These are phyloP conservation scores for Entelexis paramagnoliae DNA, from an alignment of 1,139 yeast genomes.

Conservation along the genomic window DNA sequence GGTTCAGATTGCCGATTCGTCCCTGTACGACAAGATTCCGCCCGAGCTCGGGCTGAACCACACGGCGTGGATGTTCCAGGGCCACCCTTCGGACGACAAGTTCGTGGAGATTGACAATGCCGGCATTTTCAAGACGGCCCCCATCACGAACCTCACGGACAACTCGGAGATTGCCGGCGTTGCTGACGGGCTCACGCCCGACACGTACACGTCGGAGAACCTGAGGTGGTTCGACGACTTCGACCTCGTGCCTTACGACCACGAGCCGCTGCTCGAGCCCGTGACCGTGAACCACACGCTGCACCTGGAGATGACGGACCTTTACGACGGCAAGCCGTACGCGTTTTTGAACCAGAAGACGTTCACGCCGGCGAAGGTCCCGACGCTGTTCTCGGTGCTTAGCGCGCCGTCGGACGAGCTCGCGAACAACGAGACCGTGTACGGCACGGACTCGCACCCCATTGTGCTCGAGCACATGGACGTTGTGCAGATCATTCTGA, in stretches of 20 bases:
- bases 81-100: conserved; percentile 38
- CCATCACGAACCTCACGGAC: conserved; percentile 16
- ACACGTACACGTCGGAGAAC: conserved; percentile 29
- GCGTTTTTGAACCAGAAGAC: conserved; percentile 82
- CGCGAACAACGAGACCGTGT: conserved; percentile 41
- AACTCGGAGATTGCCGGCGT: conserved; percentile 18
- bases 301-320: conserved; percentile 66
- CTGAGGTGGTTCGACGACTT: conserved; percentile 27
- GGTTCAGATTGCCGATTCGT: conserved; percentile 63
- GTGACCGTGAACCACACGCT: conserved; percentile 58
- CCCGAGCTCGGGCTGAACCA: conserved; percentile 51
- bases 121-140: conserved; percentile 35
- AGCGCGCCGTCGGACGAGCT: conserved; percentile 52
- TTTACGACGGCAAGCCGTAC: conserved; percentile 73
- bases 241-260: conserved; percentile 48
- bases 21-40: conserved; percentile 69
- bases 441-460: conserved; percentile 73
- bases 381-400: conserved; percentile 65
- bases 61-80: conserved; percentile 61
- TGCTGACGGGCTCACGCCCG: conserved; percentile 16
- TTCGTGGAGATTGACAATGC: conserved; percentile 38
- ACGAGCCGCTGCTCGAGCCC: conserved; percentile 45
- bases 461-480: conserved; percentile 53
- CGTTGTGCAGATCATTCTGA: conserved; percentile 61
- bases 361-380: conserved; percentile 72